Evolutionary conservation across 495 filamentous ascomycete species (phyloP).

Genomic region (Cryomyces antarcticus): DNA sequence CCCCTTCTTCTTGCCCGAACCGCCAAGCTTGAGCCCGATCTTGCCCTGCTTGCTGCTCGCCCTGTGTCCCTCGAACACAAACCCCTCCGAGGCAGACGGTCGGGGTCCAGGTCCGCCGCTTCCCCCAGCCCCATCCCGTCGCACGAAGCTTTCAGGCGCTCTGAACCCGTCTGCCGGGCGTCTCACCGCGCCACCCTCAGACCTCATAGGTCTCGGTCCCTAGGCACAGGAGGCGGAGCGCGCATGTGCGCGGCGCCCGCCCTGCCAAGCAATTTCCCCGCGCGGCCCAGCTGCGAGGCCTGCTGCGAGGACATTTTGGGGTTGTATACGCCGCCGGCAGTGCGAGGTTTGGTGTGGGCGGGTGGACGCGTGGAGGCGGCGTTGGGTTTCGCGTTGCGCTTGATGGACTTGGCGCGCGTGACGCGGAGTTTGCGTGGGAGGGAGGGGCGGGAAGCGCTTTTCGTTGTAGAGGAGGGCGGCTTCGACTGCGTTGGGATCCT

Average conservation of each 20-base stretch:
- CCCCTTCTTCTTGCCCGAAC: constrained; percentile 37
- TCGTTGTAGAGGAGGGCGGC: constrained; percentile 65
- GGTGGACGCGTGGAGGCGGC: constrained; percentile 20
- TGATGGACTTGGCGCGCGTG: constrained; percentile 55
- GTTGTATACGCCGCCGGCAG: constrained; percentile 26
- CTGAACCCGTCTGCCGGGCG: constrained; percentile 5
- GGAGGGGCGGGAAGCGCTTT: constrained; percentile 81
- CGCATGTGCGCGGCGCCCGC: constrained; percentile 49
- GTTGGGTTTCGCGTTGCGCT: constrained; percentile 34
- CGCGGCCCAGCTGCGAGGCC: constrained; percentile 58
- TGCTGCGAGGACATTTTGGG: constrained; percentile 45
- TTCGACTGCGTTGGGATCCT: constrained; percentile 75
- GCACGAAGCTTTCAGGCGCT: constrained; percentile 4
- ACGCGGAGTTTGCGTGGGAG: constrained; percentile 78
- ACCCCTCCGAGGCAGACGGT: constrained; percentile 30
- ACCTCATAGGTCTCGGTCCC: too few relatives aligned
- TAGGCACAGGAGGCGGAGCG: background rate
- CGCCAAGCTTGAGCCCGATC: constrained; percentile 23
- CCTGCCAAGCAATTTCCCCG: constrained; percentile 61
- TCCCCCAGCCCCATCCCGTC: background rate
- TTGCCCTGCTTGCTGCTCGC: constrained; percentile 45
- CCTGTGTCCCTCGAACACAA: constrained; percentile 81
- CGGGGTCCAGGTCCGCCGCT: constrained; percentile 21
- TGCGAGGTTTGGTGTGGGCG: constrained; percentile 3
- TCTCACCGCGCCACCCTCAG: too few relatives aligned